Percentiles rank a stretch among this genome's conserved stretches.
Evolutionary conservation across 164 flowering plant genomes (phyloP).

Genomic region (Vitis rotundifolia): DNA sequence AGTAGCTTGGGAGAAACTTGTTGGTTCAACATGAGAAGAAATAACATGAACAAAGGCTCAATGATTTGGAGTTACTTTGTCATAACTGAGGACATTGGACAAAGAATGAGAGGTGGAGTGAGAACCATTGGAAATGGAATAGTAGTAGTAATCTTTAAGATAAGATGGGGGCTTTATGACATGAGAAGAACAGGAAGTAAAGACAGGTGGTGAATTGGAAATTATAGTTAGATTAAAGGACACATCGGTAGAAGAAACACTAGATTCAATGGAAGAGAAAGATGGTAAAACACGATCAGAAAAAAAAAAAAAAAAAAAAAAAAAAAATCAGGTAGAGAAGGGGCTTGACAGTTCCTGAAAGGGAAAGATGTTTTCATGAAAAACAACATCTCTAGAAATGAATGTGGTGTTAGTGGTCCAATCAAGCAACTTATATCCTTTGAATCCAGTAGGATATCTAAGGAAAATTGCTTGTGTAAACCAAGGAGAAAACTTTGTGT

Average conservation of each 20-base stretch:
- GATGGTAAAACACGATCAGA: neutral
- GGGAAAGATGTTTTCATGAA: conserved; percentile 4
- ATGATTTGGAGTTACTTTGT: no score
- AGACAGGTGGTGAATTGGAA: neutral
- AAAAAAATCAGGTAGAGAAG: no score
- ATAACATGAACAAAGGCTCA: neutral
- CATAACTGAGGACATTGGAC: no score
- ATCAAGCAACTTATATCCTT: neutral
- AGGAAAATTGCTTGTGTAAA: neutral
- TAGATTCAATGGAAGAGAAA: neutral
- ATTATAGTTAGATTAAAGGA: neutral
- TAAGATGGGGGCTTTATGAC: no score
- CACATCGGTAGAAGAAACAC: neutral
- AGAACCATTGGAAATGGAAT: no score
- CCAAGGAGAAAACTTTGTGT: neutral
- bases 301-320: no score
- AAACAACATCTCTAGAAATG: neutral
- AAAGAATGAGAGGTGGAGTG: no score
- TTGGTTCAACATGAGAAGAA: neutral
- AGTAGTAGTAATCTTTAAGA: no score
- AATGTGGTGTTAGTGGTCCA: neutral
- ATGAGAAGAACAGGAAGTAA: no score
- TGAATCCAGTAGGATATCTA: neutral
- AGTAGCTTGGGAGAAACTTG: neutral
- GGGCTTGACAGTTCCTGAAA: no score